Percentiles rank a stretch among this genome's conserved stretches.
phyloP scores from a whole-genome alignment of 1,284 basidiomycete genomes.

The Athelia sp. region DNA sequence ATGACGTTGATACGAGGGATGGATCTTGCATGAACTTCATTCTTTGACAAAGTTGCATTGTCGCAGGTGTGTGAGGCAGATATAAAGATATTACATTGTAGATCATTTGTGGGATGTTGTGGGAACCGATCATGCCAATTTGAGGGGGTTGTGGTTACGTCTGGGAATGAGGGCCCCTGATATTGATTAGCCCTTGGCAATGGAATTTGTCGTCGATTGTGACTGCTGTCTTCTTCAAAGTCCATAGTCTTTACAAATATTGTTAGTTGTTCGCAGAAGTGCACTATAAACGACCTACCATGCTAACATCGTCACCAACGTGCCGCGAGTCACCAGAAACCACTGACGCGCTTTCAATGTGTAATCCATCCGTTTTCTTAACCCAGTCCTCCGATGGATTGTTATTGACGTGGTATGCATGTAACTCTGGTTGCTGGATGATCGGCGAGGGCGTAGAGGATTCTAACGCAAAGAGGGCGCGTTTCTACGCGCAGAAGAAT shows the following conservation, averaged over 20 bases:
- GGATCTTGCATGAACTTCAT: not conserved
- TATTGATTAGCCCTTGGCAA: not conserved
- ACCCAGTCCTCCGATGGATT: slow-evolving; percentile 61
- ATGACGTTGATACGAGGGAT: slow-evolving; percentile 29
- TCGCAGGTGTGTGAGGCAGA: slow-evolving; percentile 4
- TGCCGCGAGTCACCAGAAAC: slow-evolving; percentile 9
- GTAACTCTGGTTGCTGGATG: slow-evolving; percentile 11
- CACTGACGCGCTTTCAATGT: slow-evolving; percentile 49
- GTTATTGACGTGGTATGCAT: slow-evolving; percentile 3
- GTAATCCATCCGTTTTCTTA: slow-evolving; percentile 50
- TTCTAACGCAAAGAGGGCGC: slow-evolving; percentile 37
- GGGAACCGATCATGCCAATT: not conserved
- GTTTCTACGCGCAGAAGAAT: slow-evolving; percentile 41
- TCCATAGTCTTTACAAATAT: not conserved
- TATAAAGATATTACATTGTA: slow-evolving; percentile 7
- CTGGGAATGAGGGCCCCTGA: not conserved
- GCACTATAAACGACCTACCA: slow-evolving; percentile 13
- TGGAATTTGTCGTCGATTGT: not conserved
- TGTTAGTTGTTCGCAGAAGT: not conserved
- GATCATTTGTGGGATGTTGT: slow-evolving; percentile 6
- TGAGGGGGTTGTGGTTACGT: not conserved
- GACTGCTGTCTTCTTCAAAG: not conserved
- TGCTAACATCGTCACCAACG: slow-evolving; percentile 19
- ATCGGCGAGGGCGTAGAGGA: slow-evolving; percentile 10
- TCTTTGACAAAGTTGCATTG: not conserved